These are phyloP conservation scores for Chrysosporium keratinophilum DNA, from an alignment of 2,329 filamentous ascomycete species.

Conservation along the genomic window DNA sequence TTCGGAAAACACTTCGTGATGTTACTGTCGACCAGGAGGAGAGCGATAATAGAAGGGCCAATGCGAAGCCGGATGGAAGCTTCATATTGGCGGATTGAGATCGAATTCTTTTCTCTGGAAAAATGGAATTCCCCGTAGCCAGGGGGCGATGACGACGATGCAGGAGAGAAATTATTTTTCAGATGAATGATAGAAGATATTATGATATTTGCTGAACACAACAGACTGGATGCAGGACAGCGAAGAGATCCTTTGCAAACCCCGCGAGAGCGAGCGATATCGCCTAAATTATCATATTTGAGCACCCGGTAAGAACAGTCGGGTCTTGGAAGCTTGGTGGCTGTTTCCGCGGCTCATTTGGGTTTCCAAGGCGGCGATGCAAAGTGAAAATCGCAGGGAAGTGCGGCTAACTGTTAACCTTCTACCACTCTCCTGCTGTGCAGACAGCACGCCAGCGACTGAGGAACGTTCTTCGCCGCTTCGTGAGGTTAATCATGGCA, in stretches of 20 bases:
- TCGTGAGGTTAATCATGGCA: too few relatives aligned
- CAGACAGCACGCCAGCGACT: too few relatives aligned
- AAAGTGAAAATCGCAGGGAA: neutral
- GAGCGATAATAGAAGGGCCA: slow-evolving; percentile 23
- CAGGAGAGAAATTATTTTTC: neutral
- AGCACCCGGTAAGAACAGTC: too few relatives aligned
- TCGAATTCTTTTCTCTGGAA: neutral
- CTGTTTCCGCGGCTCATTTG: neutral
- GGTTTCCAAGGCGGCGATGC: neutral
- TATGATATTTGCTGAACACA: too few relatives aligned
- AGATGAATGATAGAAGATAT: neutral
- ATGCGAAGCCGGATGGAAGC: slow-evolving; percentile 21
- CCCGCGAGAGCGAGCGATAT: too few relatives aligned
- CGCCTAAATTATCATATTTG: too few relatives aligned
- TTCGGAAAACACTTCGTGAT: slow-evolving; percentile 22
- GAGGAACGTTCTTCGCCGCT: too few relatives aligned
- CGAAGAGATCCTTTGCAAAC: too few relatives aligned
- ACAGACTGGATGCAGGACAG: too few relatives aligned
- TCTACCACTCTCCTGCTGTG: too few relatives aligned
- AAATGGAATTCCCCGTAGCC: neutral
- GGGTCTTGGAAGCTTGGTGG: neutral
- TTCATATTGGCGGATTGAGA: slow-evolving; percentile 24
- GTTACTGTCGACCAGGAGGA: slow-evolving; percentile 20
- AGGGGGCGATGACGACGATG: too few relatives aligned
- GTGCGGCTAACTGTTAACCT: neutral